Conservation (phyloP, 192 early-diverging fungal genomes). For the Backusella macrospora region DNA sequence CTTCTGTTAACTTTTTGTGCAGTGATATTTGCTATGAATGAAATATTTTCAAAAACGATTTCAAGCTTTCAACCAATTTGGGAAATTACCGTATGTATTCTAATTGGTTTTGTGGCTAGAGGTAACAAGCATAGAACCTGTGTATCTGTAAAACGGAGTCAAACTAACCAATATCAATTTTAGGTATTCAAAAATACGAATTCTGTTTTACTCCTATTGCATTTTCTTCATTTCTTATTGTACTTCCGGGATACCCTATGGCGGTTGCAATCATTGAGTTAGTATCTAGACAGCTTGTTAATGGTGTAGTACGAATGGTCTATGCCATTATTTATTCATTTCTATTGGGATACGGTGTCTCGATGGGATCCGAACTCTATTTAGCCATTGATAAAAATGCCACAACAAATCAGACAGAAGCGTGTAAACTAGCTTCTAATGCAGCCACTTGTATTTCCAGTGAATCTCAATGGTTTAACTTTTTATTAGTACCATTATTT, state of each 20-base stretch:
- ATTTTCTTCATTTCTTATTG: conserved; percentile 61
- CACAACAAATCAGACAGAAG: not conserved
- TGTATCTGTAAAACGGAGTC: not conserved
- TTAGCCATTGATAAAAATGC: conserved; percentile 16
- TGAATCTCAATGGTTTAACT: conserved; percentile 42
- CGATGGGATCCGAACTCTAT: conserved; percentile 45
- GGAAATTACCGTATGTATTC: conserved; percentile 48
- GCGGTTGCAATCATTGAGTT: conserved; percentile 87
- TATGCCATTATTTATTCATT: conserved; percentile 80
- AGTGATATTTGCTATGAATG: conserved; percentile 49
- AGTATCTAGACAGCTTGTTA: conserved; percentile 84
- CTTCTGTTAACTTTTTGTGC: conserved; percentile 1
- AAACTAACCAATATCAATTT: not conserved
- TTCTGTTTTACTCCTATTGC: conserved; percentile 69
- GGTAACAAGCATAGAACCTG: conserved; percentile 11
- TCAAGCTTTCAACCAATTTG: conserved; percentile 50
- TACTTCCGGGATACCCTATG: conserved; percentile 78
- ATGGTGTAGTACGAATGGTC: conserved; percentile 84
- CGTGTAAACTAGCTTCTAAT: not conserved
- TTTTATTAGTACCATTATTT: conserved; percentile 52
- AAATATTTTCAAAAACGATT: conserved; percentile 55
- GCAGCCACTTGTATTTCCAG: conserved; percentile 8
- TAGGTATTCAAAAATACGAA: conserved; percentile 42
- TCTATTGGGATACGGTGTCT: conserved; percentile 75
- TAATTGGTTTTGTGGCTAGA: conserved; percentile 48